Percentiles rank a stretch among this genome's conserved stretches.
These are phyloP conservation scores for Scheffersomyces lignicola DNA, from an alignment of 1,139 yeast species.

Conservation along the genomic window DNA sequence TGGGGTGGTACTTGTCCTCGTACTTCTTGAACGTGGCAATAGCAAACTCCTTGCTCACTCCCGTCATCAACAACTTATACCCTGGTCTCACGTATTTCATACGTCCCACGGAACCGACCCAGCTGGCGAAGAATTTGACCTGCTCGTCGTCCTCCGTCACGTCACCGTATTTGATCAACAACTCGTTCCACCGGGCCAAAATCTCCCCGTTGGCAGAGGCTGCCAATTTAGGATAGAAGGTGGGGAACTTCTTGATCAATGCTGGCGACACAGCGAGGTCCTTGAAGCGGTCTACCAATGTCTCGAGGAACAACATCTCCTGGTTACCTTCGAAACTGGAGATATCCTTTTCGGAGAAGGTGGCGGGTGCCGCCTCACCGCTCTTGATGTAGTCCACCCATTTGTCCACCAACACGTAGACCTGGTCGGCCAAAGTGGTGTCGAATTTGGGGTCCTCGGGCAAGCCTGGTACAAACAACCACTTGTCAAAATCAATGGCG, in stretches of 20 bases:
- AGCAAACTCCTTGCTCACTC: slow-evolving; percentile 33
- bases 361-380: slow-evolving; percentile 6
- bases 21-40: slow-evolving; percentile 23
- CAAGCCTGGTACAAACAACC: slow-evolving; percentile 32
- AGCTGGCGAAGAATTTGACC: slow-evolving; percentile 27
- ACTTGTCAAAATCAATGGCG: slow-evolving; percentile 25
- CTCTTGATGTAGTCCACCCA: slow-evolving; percentile 20
- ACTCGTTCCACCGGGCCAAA: slow-evolving; percentile 29
- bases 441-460: slow-evolving; percentile 34
- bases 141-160: slow-evolving; percentile 17
- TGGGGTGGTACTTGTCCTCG: slow-evolving; percentile 37
- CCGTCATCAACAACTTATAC: slow-evolving; percentile 27
- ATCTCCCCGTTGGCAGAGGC: slow-evolving; percentile 34
- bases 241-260: slow-evolving; percentile 20
- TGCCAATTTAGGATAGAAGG: slow-evolving; percentile 26
- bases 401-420: slow-evolving; percentile 25
- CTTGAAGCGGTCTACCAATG: slow-evolving; percentile 25
- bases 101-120: slow-evolving; percentile 45
- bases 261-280: slow-evolving; percentile 14
- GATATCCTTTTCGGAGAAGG: slow-evolving; percentile 23
- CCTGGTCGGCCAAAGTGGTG: slow-evolving; percentile 32
- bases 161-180: slow-evolving; percentile 30
- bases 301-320: slow-evolving; percentile 34
- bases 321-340: slow-evolving; percentile 32
- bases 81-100: slow-evolving; percentile 48